Evolutionary conservation across 1,284 basidiomycete species (phyloP), one percentile per base, ranked within the genome.

Genomic region (Somion occarium): DNA sequence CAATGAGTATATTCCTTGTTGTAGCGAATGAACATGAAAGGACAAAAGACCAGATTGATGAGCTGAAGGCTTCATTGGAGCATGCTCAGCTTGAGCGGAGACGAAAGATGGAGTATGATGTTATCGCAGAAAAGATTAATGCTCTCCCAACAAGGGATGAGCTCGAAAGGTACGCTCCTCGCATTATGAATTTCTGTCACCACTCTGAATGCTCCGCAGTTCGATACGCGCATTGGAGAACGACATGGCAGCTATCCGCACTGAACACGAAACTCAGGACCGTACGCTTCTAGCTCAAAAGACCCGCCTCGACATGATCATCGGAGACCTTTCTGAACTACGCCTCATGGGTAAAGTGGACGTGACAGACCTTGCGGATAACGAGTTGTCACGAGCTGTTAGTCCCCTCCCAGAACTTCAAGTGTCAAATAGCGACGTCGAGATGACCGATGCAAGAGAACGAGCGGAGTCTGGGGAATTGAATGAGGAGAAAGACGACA

Each of bases 91-190:
- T 85, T 60, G 72, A 83, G 50, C 78, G 89, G 42, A 74, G 74
- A 53, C 77, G 82, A 52, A 92, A 89, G 70, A 88, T 91, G 58
- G 88, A 92, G 61, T 92, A 92, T 62, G 88, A 92, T 68, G 70
- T 78, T 44, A 78, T 92, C 44, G 79, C 89, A 2, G 89, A 91
- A 69, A 89, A 84, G 64, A 81, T 91, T 44, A 89, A 90, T 59
- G 78, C 79, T n/a, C 68, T 91, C 2, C 87, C 88, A 1, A 83
- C 73, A 56, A 73, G 88, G 50, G 80, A 83, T 13, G 89, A 91
- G 59, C 72, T 91, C 15, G 81, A 85, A 59, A 74, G 73, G 89
- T 88, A 59, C 61, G 79, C 75, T n/a, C 30, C 30, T 34, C 15
- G 30, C 15, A 34, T 34, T 34, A 7, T 34, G 15, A 34, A 7